Evolutionary conservation across 495 filamentous ascomycete genomes (phyloP), one percentile per base, ranked within the genome.

Genomic region (Penicillium malachiteum): DNA sequence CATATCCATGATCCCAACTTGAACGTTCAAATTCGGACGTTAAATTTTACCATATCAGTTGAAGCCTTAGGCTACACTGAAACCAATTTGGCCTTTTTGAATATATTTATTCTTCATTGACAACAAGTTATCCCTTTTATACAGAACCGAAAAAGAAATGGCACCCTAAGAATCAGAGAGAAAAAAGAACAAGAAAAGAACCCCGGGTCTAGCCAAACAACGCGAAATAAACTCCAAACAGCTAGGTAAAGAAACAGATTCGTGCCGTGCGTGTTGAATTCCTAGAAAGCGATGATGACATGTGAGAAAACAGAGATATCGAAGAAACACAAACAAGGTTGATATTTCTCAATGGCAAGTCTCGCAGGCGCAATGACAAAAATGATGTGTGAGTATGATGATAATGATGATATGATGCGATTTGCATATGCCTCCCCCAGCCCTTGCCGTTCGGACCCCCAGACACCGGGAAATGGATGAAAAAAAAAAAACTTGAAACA

Each of bases 91-190:
- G 16, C 13, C 33, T 48, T 51, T 66, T 62, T 61, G 48, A 37
- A 54, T 44, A 43, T 56, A 56, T 66, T 57, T 54, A 56, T 61
- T 56, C 57, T 47, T 64, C 64, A 59, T 59, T 67, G 57, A 54
- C 48, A 60, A 46, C 49, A 50, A 18, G 50, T 48, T 66, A 44
- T 57, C 38, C 55, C 48, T 59, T 66, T 67, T 64, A 45, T 66
- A 67, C 63, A 69, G 68, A 73, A 72, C 71, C 71, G 53, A 62
- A 64, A 54, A 62, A 64, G 53, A 44, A 17, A 47, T 46, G 48
- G 56, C 60, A 61, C 40, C 54, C 55, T 55, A 62, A 55, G 44
- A 57, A 67, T 66, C 39, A 48, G 30, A 41, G 32, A 42, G 16
- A 44, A 31, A 50, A 32, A 43, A 48, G 32, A 34, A n/a, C 32